These are phyloP conservation scores for Cubamyces lactineus DNA, from an alignment of 768 basidiomycete genomes.

Conservation along the genomic window DNA sequence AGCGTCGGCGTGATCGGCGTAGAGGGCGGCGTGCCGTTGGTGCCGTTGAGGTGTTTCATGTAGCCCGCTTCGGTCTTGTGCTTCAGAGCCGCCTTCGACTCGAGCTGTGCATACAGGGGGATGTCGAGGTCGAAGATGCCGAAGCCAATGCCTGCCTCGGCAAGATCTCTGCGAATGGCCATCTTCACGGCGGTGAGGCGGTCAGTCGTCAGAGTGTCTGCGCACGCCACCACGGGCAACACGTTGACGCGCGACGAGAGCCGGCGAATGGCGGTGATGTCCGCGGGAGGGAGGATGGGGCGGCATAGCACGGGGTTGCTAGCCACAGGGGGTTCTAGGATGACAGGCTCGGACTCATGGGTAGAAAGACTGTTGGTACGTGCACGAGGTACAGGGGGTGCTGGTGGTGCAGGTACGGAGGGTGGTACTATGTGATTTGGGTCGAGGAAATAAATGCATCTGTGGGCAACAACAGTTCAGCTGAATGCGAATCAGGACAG, in stretches of 20 bases:
- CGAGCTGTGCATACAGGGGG: conserved; percentile 40
- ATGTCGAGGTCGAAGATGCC: conserved; percentile 84
- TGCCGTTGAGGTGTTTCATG: conserved; percentile 60
- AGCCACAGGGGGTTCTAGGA: conserved; percentile 78
- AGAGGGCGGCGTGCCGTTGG: conserved; percentile 63
- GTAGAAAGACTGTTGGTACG: conserved; percentile 75
- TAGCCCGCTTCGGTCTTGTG: conserved; percentile 42
- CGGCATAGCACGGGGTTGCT: conserved; percentile 70
- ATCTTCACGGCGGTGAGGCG: conserved; percentile 78
- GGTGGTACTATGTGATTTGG: conserved; percentile 80
- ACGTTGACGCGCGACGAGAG: conserved; percentile 85
- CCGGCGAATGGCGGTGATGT: conserved; percentile 78
- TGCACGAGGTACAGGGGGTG: conserved; percentile 66
- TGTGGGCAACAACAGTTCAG: conserved; percentile 37
- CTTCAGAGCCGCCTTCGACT: conserved; percentile 26
- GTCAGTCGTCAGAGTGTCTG: conserved; percentile 81
- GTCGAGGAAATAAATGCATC: conserved; percentile 88
- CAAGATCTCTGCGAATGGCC: conserved; percentile 79
- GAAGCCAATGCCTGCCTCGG: conserved; percentile 85
- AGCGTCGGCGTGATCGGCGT: conserved; percentile 65
- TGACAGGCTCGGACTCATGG: conserved; percentile 73
- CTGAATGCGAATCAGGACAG: conserved; percentile 4
- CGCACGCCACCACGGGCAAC: conserved; percentile 81
- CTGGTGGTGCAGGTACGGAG: conserved; percentile 65
- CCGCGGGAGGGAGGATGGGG: conserved; percentile 66